A percentile compares a stretch with the other conserved stretches of the same genome.
Evolutionary conservation across 148 eudicot genomes (phyloP).

Genomic region (Silene conica): DNA sequence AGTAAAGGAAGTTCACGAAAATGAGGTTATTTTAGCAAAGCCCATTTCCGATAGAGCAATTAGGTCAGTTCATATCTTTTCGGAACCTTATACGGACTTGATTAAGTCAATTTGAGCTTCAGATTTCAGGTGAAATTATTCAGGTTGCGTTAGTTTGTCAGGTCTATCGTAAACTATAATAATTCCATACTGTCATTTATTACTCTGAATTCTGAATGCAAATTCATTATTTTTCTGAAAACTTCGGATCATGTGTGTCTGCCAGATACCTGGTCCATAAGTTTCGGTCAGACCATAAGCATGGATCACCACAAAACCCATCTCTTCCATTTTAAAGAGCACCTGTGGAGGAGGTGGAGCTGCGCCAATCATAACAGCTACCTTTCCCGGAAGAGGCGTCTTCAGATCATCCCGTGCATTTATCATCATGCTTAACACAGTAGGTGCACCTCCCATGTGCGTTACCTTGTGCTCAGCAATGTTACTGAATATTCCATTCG

Average conservation of each 20-base stretch:
- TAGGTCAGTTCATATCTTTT: too few relatives aligned
- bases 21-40: neutral
- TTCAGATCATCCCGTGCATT: conserved; percentile 35
- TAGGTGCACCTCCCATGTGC: conserved; percentile 71
- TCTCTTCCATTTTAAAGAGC: conserved; percentile 51
- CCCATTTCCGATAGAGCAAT: neutral
- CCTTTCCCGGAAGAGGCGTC: conserved; percentile 42
- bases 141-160: too few relatives aligned
- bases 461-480: conserved; percentile 43
- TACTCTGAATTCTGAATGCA: neutral
- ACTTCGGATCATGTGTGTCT: neutral
- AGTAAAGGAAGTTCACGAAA: neutral
- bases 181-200: neutral
- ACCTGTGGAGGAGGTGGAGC: conserved; percentile 63
- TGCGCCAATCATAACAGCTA: conserved; percentile 54
- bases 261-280: conserved; percentile 53
- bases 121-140: too few relatives aligned
- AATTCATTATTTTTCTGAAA: neutral
- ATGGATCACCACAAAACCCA: conserved; percentile 51
- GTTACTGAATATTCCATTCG: conserved; percentile 39
- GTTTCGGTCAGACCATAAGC: conserved; percentile 68
- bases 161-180: neutral
- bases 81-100: too few relatives aligned
- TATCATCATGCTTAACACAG: conserved; percentile 53
- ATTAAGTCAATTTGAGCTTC: too few relatives aligned